Evolutionary conservation across 2,329 filamentous ascomycete genomes (phyloP), one percentile per base, ranked within the genome.

Genomic region (Cadophora malorum): DNA sequence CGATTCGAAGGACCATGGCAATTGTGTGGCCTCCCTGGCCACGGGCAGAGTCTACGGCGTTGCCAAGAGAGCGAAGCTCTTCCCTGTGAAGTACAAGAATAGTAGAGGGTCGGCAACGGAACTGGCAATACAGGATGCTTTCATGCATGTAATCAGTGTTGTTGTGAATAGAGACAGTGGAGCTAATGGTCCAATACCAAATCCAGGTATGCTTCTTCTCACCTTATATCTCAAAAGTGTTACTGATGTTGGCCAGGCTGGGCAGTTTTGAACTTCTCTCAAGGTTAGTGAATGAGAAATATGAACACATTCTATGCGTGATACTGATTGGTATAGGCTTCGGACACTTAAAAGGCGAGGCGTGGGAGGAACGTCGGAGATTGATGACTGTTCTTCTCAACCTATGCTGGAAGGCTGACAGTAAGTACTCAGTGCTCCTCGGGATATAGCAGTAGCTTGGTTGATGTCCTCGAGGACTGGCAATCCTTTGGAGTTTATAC

Each of bases 11-110:
- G 16, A 53, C 8, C 64, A 66, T 47, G 64, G 64, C 5, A 61
- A 4, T 6, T 66, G 58, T 33, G 56, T 66, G 14, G 45, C 64
- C 2, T 66, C 64, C n/a, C 28, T 66, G 14, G 56, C 64, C 21
- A 47, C 64, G 5, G 45, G 25, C 21, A 59, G 7, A 23, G 4
- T 45, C 16, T 55, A 53, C 28, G 64, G 64, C 2, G 64, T 66
- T 12, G 64, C 64, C 5, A 62, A 66, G 16, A 61, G 33, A 41
- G 56, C 64, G 3, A 28, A 25, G 2, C 31, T 66, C 4, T 33
- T 62, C 12, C 64, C 56, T 14, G 33, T 66, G 1, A 66, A 25
- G 21, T 53, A 62, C 33, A 60, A 21, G 21, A 66, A 66, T 47
- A 50, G 28, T 10, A 23, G 9, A 3, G 31, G 49, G 6, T 6